These are phyloP conservation scores for Phytophthora pistaciae DNA, from an alignment of 352 stramenopile species.

Conservation along the genomic window DNA sequence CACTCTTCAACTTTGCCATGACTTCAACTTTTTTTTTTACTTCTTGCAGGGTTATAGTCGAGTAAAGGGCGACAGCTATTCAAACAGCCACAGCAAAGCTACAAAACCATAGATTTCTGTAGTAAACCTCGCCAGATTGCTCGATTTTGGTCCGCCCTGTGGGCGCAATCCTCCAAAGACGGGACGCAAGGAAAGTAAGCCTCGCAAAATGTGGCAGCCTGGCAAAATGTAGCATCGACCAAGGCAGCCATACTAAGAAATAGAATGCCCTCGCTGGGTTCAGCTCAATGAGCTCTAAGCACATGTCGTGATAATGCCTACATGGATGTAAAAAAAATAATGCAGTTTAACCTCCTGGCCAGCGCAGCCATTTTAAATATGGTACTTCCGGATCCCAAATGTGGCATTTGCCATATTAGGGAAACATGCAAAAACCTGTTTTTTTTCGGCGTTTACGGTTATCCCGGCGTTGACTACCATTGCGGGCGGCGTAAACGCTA, in stretches of 20 bases:
- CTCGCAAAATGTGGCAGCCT: neutral
- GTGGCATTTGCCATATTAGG: neutral
- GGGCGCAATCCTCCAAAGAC: neutral
- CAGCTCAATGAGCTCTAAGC: too few relatives aligned
- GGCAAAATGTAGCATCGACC: neutral
- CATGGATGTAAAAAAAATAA: too few relatives aligned
- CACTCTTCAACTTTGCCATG: neutral
- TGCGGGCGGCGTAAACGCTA: slow-evolving; percentile 30
- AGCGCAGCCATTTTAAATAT: neutral
- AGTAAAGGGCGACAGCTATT: too few relatives aligned
- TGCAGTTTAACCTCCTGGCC: too few relatives aligned
- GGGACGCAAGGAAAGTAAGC: neutral
- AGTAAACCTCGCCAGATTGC: neutral
- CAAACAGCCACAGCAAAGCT: too few relatives aligned
- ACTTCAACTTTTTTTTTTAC: neutral
- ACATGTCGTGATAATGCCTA: too few relatives aligned
- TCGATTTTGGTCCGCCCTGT: slow-evolving; percentile 13
- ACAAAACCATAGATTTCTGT: neutral
- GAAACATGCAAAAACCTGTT: slow-evolving; percentile 3
- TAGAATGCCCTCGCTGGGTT: too few relatives aligned
- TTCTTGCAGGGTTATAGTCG: too few relatives aligned
- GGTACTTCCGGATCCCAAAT: neutral
- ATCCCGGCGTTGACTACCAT: slow-evolving; percentile 20
- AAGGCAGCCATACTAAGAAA: neutral
- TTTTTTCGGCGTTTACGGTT: slow-evolving; percentile 27